Evolutionary conservation across 1,284 basidiomycete genomes (phyloP).

Genomic region (Austroboletus novae-zelandiae): DNA sequence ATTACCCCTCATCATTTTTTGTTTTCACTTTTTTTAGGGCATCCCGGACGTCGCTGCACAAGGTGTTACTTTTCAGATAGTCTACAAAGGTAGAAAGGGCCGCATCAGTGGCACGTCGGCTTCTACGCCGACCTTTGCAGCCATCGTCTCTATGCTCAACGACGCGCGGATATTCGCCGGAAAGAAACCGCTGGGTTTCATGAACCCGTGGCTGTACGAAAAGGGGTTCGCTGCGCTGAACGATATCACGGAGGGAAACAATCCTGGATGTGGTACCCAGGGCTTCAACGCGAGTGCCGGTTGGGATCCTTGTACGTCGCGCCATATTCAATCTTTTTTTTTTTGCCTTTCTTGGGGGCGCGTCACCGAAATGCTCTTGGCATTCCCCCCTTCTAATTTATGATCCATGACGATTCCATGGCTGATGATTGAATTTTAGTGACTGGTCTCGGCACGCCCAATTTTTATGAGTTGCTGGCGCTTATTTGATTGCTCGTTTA

Average conservation of each 20-base stretch:
- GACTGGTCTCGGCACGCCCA: constrained; percentile 48
- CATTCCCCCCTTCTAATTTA: neutral
- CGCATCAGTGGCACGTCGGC: constrained; percentile 51
- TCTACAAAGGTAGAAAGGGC: constrained; percentile 7
- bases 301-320: constrained; percentile 43
- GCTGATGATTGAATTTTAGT: constrained; percentile 23
- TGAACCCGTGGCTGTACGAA: constrained; percentile 58
- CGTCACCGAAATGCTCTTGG: neutral
- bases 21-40: constrained; percentile 31
- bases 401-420: neutral
- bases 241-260: constrained; percentile 53
- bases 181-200: constrained; percentile 50
- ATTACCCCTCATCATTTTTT: constrained; percentile 20
- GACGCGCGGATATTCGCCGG: constrained; percentile 50
- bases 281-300: constrained; percentile 47
- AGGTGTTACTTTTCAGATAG: constrained; percentile 5
- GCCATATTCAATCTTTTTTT: neutral
- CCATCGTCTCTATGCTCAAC: constrained; percentile 57
- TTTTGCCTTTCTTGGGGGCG: no score
- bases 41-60: constrained; percentile 66
- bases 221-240: constrained; percentile 39
- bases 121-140: constrained; percentile 18
- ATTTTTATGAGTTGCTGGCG: constrained; percentile 35
- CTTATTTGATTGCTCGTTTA: neutral
- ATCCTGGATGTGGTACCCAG: constrained; percentile 55